Evolutionary conservation across 2,329 filamentous ascomycete species (phyloP).

Genomic region (Raffaelea albimanens): DNA sequence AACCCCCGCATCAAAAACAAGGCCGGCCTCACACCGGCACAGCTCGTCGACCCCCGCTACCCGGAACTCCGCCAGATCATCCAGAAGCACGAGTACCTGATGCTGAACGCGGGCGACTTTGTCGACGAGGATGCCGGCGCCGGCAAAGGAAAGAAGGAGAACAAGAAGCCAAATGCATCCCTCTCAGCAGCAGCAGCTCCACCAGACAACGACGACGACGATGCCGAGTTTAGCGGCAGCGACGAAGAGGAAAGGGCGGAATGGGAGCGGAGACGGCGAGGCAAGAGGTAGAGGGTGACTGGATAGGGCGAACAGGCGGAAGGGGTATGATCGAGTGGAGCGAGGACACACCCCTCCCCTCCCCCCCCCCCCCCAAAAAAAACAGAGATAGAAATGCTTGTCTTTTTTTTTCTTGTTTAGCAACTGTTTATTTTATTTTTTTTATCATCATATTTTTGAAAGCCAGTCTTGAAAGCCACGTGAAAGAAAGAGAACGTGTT

Average conservation of each 20-base stretch:
- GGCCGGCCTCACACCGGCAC: slow-evolving; percentile 59
- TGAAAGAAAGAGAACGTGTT: no score
- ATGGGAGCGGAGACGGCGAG: slow-evolving; percentile 39
- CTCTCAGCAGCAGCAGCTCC: slow-evolving; percentile 3
- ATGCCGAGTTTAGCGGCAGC: slow-evolving; percentile 54
- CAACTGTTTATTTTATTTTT: no score
- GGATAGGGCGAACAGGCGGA: no score
- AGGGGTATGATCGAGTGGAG: slow-evolving; percentile 19
- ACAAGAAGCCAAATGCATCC: no score
- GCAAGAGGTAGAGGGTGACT: neutral
- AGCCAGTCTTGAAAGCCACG: no score
- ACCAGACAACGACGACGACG: slow-evolving; percentile 33
- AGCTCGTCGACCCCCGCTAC: slow-evolving; percentile 67
- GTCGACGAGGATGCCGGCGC: slow-evolving; percentile 22
- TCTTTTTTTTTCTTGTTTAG: no score
- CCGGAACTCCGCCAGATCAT: slow-evolving; percentile 51
- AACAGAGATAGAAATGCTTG: no score
- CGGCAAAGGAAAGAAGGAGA: slow-evolving; percentile 13
- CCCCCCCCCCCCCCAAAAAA: no score
- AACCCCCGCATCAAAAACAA: slow-evolving; percentile 55
- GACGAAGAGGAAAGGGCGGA: slow-evolving; percentile 55
- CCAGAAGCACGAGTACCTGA: slow-evolving; percentile 60
- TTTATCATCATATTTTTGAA: no score
- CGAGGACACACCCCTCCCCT: no score
- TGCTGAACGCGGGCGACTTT: slow-evolving; percentile 49